phyloP scores from a whole-genome alignment of 2,329 filamentous ascomycete genomes.

The Cladosporium sp. region DNA sequence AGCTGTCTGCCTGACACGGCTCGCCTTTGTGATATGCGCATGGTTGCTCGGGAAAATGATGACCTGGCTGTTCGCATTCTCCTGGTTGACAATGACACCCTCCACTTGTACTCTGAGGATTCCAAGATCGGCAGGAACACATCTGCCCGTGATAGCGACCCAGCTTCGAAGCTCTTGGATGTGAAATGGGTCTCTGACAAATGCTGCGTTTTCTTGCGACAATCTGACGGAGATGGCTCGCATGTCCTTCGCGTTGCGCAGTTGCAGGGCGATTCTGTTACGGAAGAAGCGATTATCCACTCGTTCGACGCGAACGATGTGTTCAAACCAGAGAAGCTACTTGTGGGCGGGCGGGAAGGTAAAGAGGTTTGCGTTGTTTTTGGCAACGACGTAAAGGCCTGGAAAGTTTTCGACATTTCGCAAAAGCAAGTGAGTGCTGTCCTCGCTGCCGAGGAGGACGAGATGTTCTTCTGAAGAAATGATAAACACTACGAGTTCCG shows the following conservation, averaged over 20 bases:
- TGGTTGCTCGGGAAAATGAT: background rate
- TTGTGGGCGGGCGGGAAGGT: constrained; percentile 53
- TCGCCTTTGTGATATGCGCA: constrained; percentile 8
- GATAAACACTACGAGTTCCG: no score
- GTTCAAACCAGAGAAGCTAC: constrained; percentile 47
- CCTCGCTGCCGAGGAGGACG: background rate
- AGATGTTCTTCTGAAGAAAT: constrained; percentile 5
- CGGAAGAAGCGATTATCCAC: constrained; percentile 36
- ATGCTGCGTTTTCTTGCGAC: constrained; percentile 1
- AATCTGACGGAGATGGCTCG: background rate
- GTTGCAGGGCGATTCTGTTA: background rate
- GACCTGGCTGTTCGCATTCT: constrained; percentile 4
- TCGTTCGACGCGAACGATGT: constrained; percentile 40
- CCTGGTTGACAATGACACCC: background rate
- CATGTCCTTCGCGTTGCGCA: background rate
- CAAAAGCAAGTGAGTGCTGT: constrained; percentile 1
- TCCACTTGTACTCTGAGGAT: constrained; percentile 3
- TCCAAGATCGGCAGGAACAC: background rate
- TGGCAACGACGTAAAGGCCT: constrained; percentile 49
- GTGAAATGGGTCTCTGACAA: constrained; percentile 11
- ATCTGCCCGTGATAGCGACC: background rate
- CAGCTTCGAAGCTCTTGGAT: background rate
- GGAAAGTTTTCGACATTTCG: constrained; percentile 52
- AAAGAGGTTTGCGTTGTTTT: constrained; percentile 51
- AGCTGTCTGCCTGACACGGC: background rate